Conservation (phyloP, 345 rosid species). For the Acer saccharum region DNA sequence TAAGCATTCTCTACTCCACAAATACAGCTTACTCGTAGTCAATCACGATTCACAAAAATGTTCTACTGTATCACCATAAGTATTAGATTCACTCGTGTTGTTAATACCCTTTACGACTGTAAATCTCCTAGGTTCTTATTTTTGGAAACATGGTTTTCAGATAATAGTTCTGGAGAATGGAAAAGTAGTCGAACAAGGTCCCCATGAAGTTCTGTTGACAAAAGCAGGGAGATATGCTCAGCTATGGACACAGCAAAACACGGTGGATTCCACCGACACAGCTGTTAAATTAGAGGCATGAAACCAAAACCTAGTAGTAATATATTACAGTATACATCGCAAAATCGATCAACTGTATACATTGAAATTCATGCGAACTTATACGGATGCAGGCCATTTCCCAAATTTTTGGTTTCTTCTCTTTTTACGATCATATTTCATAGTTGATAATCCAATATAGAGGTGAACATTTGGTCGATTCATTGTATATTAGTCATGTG, state of each 20-base stretch:
- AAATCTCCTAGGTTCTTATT: not conserved
- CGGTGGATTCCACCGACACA: conserved; percentile 59
- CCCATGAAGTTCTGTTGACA: conserved; percentile 76
- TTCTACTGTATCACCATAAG: not conserved
- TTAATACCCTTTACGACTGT: too few relatives aligned
- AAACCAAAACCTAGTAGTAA: conserved; percentile 10
- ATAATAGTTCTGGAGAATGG: conserved; percentile 92
- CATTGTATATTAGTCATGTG: not conserved
- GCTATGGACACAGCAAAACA: conserved; percentile 91
- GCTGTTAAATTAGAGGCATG: conserved; percentile 47
- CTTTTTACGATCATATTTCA: not conserved
- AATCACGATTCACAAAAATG: not conserved
- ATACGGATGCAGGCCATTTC: conserved; percentile 2
- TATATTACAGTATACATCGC: not conserved
- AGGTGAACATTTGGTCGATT: not conserved
- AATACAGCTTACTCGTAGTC: not conserved
- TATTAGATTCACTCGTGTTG: too few relatives aligned
- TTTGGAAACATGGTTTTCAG: conserved; percentile 40
- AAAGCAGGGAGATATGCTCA: conserved; percentile 94
- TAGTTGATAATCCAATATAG: not conserved
- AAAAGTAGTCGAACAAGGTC: conserved; percentile 91
- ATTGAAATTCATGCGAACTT: not conserved
- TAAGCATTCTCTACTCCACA: conserved; percentile 22
- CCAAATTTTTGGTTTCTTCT: not conserved
- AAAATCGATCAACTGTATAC: conserved; percentile 7